phyloP scores from a whole-genome alignment of 2,329 filamentous ascomycete genomes.

The Aspergillus carbonarius region DNA sequence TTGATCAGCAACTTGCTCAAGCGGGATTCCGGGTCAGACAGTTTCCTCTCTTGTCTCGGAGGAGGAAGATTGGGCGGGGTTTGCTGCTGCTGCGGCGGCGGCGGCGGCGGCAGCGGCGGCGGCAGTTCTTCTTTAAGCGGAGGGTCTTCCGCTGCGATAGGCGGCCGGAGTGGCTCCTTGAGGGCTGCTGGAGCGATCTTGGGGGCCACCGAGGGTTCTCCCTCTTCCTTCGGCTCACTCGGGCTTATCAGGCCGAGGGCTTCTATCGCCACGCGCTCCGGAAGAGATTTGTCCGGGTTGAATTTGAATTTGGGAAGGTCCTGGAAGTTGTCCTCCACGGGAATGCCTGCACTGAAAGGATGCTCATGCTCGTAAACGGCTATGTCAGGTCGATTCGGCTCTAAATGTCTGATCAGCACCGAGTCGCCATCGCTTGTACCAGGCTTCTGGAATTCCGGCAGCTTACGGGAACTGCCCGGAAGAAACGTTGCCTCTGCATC shows the following conservation, averaged over 20 bases:
- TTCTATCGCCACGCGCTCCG: neutral
- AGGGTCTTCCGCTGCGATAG: neutral
- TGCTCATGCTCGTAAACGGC: constrained; percentile 56
- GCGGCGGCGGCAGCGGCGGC: too few species aligned
- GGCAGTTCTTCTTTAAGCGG: neutral
- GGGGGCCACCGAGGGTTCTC: neutral
- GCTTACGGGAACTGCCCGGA: constrained; percentile 38
- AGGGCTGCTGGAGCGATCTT: neutral
- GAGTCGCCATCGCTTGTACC: constrained; percentile 57
- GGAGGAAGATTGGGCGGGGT: constrained; percentile 22
- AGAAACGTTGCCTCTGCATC: constrained; percentile 30
- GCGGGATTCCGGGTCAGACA: constrained; percentile 21
- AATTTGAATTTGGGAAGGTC: constrained; percentile 18
- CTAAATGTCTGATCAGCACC: constrained; percentile 66
- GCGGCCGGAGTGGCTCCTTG: neutral
- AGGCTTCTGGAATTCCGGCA: constrained; percentile 26
- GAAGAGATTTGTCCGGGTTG: constrained; percentile 40
- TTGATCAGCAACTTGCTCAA: constrained; percentile 36
- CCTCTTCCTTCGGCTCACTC: neutral
- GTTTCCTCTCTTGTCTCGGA: neutral
- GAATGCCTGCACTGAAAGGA: constrained; percentile 43
- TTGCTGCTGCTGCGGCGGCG: neutral
- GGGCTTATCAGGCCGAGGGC: neutral
- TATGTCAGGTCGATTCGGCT: constrained; percentile 64
- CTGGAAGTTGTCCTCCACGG: constrained; percentile 2